A percentile compares a stretch with the other conserved stretches of the same genome.
Evolutionary conservation across 2,329 filamentous ascomycete species (phyloP).

Genomic region (Penicillium sp.): DNA sequence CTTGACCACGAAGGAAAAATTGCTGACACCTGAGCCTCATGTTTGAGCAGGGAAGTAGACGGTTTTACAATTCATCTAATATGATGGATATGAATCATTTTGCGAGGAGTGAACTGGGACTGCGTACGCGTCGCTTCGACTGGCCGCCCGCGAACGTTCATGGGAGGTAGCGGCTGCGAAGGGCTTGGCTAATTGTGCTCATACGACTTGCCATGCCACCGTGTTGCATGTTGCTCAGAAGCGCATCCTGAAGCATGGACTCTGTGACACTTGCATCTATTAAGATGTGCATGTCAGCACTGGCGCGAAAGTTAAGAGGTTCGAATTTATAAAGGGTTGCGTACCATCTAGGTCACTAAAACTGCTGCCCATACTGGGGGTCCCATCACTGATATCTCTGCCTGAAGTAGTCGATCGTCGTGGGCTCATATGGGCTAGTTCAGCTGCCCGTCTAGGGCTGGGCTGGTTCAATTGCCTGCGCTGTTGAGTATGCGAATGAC

Average conservation of each 20-base stretch:
- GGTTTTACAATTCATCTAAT: neutral
- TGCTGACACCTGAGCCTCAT: neutral
- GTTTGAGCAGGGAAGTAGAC: neutral
- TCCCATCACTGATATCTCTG: constrained; percentile 58
- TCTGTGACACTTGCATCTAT: constrained; percentile 67
- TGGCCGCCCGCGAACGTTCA: neutral
- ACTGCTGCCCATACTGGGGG: constrained; percentile 67
- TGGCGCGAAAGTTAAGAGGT: neutral
- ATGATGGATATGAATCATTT: neutral
- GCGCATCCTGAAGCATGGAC: constrained; percentile 67
- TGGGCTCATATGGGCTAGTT: constrained; percentile 55
- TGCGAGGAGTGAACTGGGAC: neutral
- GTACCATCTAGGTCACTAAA: constrained; percentile 69
- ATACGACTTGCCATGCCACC: constrained; percentile 55
- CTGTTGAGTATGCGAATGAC: constrained; percentile 27
- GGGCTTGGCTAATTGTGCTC: constrained; percentile 58
- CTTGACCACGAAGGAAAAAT: neutral
- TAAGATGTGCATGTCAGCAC: constrained; percentile 11
- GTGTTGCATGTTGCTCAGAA: constrained; percentile 67
- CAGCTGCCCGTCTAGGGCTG: constrained; percentile 54
- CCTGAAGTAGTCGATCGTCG: constrained; percentile 42
- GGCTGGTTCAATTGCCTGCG: constrained; percentile 26
- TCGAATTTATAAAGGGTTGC: constrained; percentile 9
- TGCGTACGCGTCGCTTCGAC: neutral
- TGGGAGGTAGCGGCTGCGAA: constrained; percentile 57